Conservation (phyloP, 139 green algal genomes). For the Diplosphaera chodatii region DNA sequence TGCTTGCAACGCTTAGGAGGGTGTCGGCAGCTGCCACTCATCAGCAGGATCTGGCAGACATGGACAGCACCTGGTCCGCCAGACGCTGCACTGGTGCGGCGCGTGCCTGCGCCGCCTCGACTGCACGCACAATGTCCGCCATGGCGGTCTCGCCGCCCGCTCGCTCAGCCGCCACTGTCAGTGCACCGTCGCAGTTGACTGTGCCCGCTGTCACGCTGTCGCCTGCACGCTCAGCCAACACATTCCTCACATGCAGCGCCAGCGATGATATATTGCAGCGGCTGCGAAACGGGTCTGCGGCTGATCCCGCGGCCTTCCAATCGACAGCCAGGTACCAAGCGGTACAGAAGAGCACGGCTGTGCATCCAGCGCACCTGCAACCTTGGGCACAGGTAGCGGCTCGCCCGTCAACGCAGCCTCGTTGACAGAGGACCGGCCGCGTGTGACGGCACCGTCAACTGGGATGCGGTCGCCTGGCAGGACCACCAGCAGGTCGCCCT, state of each 20-base stretch:
- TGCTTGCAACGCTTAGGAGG: too few relatives aligned
- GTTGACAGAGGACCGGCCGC: conserved; percentile 56
- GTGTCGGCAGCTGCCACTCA: too few relatives aligned
- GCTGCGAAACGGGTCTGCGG: too few relatives aligned
- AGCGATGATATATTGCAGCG: too few relatives aligned
- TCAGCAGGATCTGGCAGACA: too few relatives aligned
- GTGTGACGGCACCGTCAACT: conserved; percentile 72
- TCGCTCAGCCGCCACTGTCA: conserved; percentile 55
- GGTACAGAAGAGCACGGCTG: too few relatives aligned
- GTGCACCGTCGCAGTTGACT: conserved; percentile 72
- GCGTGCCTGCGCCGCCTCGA: conserved; percentile 69
- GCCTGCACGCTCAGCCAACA: conserved; percentile 22
- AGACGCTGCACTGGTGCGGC: conserved; percentile 79
- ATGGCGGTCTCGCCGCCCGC: conserved; percentile 73
- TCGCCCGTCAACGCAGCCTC: conserved; percentile 81
- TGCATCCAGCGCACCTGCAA: conserved; percentile 25
- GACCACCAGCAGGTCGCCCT: conserved; percentile 66
- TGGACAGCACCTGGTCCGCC: conserved; percentile 69
- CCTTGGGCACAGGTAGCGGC: conserved; percentile 71
- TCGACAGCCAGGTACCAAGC: too few relatives aligned
- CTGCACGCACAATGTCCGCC: conserved; percentile 74
- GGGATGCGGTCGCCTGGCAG: conserved; percentile 80
- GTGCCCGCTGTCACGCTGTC: conserved; percentile 74
- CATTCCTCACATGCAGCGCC: background rate
- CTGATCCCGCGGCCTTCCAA: too few relatives aligned